phyloP scores from a whole-genome alignment of 352 stramenopile genomes.

The Aphanomyces astaci region DNA sequence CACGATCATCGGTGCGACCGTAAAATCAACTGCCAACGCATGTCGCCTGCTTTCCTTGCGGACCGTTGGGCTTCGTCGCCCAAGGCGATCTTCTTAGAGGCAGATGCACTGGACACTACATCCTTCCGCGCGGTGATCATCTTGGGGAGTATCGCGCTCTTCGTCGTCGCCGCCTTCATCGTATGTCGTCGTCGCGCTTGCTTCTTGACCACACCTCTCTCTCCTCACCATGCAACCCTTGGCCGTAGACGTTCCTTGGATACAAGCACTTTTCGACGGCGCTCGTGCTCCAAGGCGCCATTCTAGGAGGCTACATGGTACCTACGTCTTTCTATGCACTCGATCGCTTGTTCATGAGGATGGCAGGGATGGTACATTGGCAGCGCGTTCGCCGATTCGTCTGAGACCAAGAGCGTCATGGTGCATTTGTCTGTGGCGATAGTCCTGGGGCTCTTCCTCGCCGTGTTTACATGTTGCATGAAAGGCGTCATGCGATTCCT shows the following conservation, averaged over 20 bases:
- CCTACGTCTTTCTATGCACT: neutral
- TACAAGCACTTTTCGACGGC: slow-evolving; percentile 23
- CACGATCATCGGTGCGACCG: neutral
- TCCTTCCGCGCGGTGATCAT: neutral
- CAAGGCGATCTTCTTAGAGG: neutral
- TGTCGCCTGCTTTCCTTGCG: neutral
- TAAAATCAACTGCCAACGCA: neutral
- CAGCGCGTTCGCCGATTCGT: neutral
- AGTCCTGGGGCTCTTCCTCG: neutral
- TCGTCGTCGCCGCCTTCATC: slow-evolving; percentile 17
- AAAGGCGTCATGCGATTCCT: slow-evolving; percentile 12
- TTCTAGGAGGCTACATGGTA: slow-evolving; percentile 21
- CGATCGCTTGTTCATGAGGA: no score
- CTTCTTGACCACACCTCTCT: neutral
- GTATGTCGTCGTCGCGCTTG: neutral
- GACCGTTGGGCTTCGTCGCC: neutral
- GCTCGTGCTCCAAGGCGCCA: slow-evolving; percentile 15
- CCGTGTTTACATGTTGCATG: neutral
- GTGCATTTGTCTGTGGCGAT: neutral
- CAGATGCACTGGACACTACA: neutral
- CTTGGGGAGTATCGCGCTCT: slow-evolving; percentile 6
- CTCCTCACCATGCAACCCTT: no score
- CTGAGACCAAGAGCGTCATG: neutral
- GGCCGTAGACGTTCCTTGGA: slow-evolving; percentile 16
- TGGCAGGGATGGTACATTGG: slow-evolving; percentile 16